Evolutionary conservation across 1,139 yeast species (phyloP).

Genomic region (Yamadazyma trypodendri): DNA sequence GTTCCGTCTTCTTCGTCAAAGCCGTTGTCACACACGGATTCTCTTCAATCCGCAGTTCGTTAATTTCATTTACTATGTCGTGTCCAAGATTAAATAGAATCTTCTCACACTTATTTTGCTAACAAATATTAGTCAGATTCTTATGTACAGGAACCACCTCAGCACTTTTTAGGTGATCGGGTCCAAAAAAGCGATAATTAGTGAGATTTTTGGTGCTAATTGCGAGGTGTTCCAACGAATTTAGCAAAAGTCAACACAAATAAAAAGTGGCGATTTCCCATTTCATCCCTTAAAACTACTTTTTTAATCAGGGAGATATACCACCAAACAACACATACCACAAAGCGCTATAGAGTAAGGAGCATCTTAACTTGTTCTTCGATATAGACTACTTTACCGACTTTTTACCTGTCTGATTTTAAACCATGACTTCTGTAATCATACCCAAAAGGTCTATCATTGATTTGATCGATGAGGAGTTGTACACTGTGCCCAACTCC

Average conservation of each 20-base stretch:
- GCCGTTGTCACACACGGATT: neutral
- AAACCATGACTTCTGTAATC: conserved; percentile 46
- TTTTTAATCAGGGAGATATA: neutral
- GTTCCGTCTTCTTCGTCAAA: too few relatives aligned
- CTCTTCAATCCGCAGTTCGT: neutral
- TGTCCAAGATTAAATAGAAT: conserved; percentile 1
- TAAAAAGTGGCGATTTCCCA: conserved; percentile 7
- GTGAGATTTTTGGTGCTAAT: neutral
- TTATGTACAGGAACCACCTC: conserved; percentile 1
- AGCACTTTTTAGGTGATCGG: too few relatives aligned
- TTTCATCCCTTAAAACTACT: conserved; percentile 4
- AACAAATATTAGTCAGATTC: conserved; percentile 2
- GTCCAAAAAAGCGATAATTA: neutral
- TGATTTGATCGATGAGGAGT: conserved; percentile 65
- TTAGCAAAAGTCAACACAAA: conserved; percentile 6
- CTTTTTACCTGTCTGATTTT: neutral
- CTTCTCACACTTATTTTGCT: neutral
- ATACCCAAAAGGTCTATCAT: conserved; percentile 55
- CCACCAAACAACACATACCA: neutral
- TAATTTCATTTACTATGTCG: neutral
- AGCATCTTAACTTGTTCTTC: neutral
- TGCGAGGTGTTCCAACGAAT: conserved; percentile 1
- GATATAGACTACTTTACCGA: neutral
- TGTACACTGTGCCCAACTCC: conserved; percentile 47
- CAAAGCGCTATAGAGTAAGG: neutral